A percentile compares a stretch with the other conserved stretches of the same genome.
Conservation (phyloP, 345 rosid genomes). For the Raphanus sativus region DNA sequence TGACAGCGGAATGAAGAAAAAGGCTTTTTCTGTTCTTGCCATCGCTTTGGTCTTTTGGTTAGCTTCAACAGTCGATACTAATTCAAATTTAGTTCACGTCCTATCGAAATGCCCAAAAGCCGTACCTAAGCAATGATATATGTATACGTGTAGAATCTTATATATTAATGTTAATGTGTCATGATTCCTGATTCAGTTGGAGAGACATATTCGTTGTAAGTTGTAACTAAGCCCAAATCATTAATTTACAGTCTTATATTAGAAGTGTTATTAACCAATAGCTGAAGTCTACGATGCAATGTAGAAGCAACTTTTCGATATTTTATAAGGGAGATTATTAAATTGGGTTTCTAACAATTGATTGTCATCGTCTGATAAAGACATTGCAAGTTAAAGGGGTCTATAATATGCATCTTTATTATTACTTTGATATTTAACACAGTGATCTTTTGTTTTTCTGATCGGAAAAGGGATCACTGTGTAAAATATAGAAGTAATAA, state of each 20-base stretch:
- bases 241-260: conserved; percentile 12
- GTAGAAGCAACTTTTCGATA: conserved; percentile 4
- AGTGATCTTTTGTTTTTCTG: background rate
- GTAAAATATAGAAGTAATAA: too few relatives aligned
- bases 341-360: background rate
- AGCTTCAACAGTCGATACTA: conserved; percentile 17
- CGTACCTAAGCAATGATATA: conserved; percentile 8
- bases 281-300: conserved; percentile 11
- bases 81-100: background rate
- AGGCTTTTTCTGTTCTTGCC: conserved; percentile 16
- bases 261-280: background rate
- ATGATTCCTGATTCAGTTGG: conserved; percentile 28
- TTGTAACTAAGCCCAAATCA: background rate
- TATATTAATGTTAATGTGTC: background rate
- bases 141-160: background rate
- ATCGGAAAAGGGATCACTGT: too few relatives aligned
- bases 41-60: conserved; percentile 25
- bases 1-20: conserved; percentile 9
- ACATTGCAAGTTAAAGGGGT: background rate
- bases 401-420: background rate
- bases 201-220: conserved; percentile 17
- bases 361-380: background rate
- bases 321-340: background rate
- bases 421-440: background rate
- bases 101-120: conserved; percentile 22